Base-by-base conservation (phyloP, 768 basidiomycete genomes). In the Galerina sulciceps region DNA sequence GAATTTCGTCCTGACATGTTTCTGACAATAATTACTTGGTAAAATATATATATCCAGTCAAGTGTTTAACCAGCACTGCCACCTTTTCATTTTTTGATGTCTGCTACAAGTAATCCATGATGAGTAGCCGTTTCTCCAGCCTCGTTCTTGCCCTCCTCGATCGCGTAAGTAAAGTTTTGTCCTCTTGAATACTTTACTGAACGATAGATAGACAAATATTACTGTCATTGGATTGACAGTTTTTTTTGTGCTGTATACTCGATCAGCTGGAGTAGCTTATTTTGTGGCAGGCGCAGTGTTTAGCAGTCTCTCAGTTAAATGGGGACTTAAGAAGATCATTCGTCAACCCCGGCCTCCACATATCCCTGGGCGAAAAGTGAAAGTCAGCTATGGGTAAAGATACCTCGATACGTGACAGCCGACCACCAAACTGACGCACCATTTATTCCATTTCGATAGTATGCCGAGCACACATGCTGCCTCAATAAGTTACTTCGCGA, bases 381-480 rank as follows among this genome's bases (percentile, higher is more conserved):
- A 87, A 68, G 75, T 75, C 51, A 76, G 85, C 3, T 93, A 89
- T 67, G 91, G 91, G 91, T 92, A 41, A 6, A 65, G 42, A 14
- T 41, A 2, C 10, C 13, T 11, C 44, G 9, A 17, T 35, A 4
- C 22, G 22, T 38, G 18, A 10, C 46, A 26, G n/a, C 35, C 23
- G 26, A 45, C 36, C 35, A 47, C 23, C 8, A 15, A 34, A 44
- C 43, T 55, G 20, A 52, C 26, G 5, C 10, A 34, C 18, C 14
- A 35, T 34, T 18, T 18, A 43, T 40, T 26, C 15, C 13, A 35
- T 53, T 40, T 26, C 15, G 10, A 35, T 53, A 92, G 91, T 11
- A 93, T 93, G 91, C 91, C 91, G 5, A 90, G 88, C 61, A 93
- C 91, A 5, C 91, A 93, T 70, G 87, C 91, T 10, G 86, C 89